phyloP scores from a whole-genome alignment of 345 rosid genomes.

The Hibiscus syriacus region DNA sequence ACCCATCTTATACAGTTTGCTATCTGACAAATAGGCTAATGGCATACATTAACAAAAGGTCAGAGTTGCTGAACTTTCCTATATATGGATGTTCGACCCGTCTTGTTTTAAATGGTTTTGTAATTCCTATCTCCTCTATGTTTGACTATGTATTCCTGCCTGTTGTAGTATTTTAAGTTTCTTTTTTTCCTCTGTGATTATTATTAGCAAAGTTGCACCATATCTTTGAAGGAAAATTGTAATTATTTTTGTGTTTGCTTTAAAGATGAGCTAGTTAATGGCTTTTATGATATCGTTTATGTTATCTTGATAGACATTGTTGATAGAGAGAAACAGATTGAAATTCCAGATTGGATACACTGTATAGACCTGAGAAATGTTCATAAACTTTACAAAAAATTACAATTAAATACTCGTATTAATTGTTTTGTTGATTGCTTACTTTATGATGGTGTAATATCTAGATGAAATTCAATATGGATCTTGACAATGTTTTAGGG shows the following conservation, averaged over 20 bases:
- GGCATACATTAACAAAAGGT: slow-evolving; percentile 79
- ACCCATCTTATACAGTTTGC: slow-evolving; percentile 81
- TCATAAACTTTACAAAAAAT: not conserved
- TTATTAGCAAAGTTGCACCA: slow-evolving; percentile 1
- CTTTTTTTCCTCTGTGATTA: too few species aligned
- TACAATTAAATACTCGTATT: not conserved
- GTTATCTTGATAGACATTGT: not conserved
- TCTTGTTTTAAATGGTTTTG: too few species aligned
- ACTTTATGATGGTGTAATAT: not conserved
- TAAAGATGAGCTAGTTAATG: not conserved
- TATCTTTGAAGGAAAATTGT: not conserved
- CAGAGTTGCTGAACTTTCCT: too few species aligned
- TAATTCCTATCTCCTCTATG: not conserved
- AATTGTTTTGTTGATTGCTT: not conserved
- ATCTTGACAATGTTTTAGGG: slow-evolving; percentile 40
- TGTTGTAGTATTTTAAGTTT: too few species aligned
- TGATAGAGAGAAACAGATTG: not conserved
- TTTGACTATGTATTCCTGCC: not conserved
- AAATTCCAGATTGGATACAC: not conserved
- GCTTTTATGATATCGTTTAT: not conserved
- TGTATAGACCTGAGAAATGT: not conserved
- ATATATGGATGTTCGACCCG: too few species aligned
- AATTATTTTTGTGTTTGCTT: not conserved
- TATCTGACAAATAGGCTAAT: slow-evolving; percentile 75
- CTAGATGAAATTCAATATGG: slow-evolving; percentile 3